Evolutionary conservation across 2,329 filamentous ascomycete genomes (phyloP).

Genomic region (Delphinella strobiligena): DNA sequence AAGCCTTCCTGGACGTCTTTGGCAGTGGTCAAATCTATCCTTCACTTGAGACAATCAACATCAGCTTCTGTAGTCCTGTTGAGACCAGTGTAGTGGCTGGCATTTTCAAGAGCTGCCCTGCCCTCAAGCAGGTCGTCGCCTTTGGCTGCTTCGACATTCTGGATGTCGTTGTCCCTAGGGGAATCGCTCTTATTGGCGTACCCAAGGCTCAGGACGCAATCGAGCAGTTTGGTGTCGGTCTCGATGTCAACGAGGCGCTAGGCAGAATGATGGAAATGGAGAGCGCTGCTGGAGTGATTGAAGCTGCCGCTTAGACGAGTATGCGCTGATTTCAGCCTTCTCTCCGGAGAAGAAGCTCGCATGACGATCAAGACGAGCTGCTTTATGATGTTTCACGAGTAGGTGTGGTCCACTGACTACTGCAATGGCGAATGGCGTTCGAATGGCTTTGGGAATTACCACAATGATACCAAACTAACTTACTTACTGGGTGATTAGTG

Average conservation of each 20-base stretch:
- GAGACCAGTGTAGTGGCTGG: constrained; percentile 43
- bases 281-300: background rate
- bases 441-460: too few relatives aligned
- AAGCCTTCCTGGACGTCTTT: constrained; percentile 67
- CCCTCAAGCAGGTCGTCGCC: constrained; percentile 42
- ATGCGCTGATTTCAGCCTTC: background rate
- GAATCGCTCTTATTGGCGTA: constrained; percentile 48
- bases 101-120: constrained; percentile 34
- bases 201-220: constrained; percentile 46
- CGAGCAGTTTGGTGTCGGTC: constrained; percentile 34
- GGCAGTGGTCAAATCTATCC: constrained; percentile 51
- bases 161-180: constrained; percentile 43
- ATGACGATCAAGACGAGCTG: too few relatives aligned
- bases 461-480: too few relatives aligned
- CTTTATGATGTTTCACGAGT: too few relatives aligned
- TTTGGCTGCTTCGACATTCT: constrained; percentile 52
- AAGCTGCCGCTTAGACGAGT: background rate
- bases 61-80: constrained; percentile 44
- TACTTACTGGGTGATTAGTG: too few relatives aligned
- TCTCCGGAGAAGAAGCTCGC: too few relatives aligned
- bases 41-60: constrained; percentile 54
- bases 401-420: too few relatives aligned
- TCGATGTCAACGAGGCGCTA: constrained; percentile 23
- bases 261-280: constrained; percentile 18
- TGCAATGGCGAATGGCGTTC: too few relatives aligned